Evolutionary conservation across 2,329 filamentous ascomycete species (phyloP).

Genomic region (Clathrospora elynae): DNA sequence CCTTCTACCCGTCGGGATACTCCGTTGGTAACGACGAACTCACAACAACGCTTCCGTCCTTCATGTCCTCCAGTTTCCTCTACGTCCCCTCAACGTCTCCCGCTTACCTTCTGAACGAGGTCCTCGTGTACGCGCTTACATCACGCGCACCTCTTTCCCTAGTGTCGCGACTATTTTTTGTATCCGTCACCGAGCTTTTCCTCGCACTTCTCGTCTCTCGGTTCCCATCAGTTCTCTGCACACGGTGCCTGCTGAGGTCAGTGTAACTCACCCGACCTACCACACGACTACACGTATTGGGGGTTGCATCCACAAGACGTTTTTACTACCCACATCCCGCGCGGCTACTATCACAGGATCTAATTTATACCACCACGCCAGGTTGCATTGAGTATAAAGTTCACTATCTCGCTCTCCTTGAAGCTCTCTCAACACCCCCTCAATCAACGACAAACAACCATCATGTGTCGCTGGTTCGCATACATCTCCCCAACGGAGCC

Average conservation of each 20-base stretch:
- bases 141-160: not conserved
- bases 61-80: not conserved
- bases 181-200: slow-evolving; percentile 1
- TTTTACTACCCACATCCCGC: slow-evolving; percentile 1
- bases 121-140: not conserved
- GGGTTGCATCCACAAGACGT: not conserved
- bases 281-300: slow-evolving; percentile 6
- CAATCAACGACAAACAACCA: not conserved
- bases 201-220: not conserved
- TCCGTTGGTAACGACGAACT: not conserved
- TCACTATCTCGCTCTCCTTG: no score
- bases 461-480: slow-evolving; percentile 61
- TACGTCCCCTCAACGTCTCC: no score
- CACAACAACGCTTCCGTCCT: not conserved
- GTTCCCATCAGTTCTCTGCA: slow-evolving; percentile 2
- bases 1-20: not conserved
- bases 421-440: not conserved
- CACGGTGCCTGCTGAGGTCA: not conserved
- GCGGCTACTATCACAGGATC: no score
- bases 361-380: no score
- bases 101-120: no score
- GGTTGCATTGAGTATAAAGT: no score
- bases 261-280: slow-evolving; percentile 4
- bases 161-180: not conserved
- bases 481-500: slow-evolving; percentile 60